Evolutionary conservation across 1,284 basidiomycete species (phyloP).

Genomic region (Cryptococcus maquisensis): DNA sequence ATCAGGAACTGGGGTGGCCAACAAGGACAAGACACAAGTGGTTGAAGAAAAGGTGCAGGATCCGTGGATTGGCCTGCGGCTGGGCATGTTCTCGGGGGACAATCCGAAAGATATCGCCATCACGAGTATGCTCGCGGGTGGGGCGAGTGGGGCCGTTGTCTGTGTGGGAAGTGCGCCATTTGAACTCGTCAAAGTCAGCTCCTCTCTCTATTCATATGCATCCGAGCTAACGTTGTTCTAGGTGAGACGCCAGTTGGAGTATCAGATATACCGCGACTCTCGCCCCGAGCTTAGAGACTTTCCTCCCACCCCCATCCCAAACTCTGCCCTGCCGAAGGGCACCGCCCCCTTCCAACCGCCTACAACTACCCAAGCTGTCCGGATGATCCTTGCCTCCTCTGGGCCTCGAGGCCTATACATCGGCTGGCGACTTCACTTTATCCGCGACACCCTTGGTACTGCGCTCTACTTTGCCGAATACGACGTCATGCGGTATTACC

Average conservation of each 20-base stretch:
- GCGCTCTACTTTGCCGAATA: conserved; percentile 50
- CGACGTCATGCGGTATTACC: conserved; percentile 45
- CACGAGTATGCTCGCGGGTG: conserved; percentile 50
- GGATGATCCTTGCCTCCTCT: conserved; percentile 30
- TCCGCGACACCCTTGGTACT: conserved; percentile 47
- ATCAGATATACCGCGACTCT: conserved; percentile 61
- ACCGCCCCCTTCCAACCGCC: conserved; percentile 27
- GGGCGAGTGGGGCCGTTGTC: conserved; percentile 45
- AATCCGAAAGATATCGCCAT: conserved; percentile 64
- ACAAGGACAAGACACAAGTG: not conserved
- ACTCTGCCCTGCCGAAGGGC: not conserved
- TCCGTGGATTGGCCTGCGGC: conserved; percentile 33
- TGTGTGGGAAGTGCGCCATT: conserved; percentile 70
- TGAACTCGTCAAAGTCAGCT: conserved; percentile 86
- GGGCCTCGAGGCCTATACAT: conserved; percentile 41
- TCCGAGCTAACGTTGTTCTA: conserved; percentile 33
- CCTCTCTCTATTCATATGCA: not conserved
- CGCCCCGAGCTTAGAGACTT: conserved; percentile 22
- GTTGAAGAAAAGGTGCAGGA: not conserved
- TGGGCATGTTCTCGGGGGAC: conserved; percentile 36
- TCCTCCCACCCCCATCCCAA: conserved; percentile 10
- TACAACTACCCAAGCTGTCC: conserved; percentile 42
- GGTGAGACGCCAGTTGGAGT: conserved; percentile 89
- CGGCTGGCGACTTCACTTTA: conserved; percentile 42
- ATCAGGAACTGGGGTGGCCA: not conserved